phyloP scores from a whole-genome alignment of 768 basidiomycete genomes.

The Strobilomyces echinocephalus region DNA sequence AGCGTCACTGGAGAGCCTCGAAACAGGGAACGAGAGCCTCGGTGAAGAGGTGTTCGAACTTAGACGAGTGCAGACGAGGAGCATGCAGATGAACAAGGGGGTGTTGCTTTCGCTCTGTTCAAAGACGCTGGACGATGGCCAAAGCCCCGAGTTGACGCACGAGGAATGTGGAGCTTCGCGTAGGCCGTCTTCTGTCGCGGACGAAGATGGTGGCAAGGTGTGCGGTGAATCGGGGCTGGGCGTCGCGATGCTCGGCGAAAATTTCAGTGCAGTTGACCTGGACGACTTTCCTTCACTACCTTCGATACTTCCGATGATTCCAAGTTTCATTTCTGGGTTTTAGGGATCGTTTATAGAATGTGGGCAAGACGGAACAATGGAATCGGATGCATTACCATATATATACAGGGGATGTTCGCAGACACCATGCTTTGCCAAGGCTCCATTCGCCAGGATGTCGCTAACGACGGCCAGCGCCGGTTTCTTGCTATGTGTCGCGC shows the following conservation, averaged over 20 bases:
- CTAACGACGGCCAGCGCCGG: slow-evolving; percentile 1
- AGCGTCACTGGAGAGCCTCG: slow-evolving; percentile 22
- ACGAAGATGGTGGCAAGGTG: slow-evolving; percentile 9
- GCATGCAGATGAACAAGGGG: slow-evolving; percentile 47
- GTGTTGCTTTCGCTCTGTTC: slow-evolving; percentile 35
- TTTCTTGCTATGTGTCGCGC: slow-evolving; percentile 6
- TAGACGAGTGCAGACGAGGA: slow-evolving; percentile 44
- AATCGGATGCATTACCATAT: background rate
- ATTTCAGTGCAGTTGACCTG: slow-evolving; percentile 39
- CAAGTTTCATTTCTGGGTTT: slow-evolving; percentile 27
- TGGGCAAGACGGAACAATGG: background rate
- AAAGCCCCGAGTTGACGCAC: background rate
- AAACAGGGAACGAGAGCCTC: slow-evolving; percentile 13
- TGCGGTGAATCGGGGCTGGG: slow-evolving; percentile 12
- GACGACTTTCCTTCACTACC: slow-evolving; percentile 47
- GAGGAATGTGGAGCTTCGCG: slow-evolving; percentile 6
- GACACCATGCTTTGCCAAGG: too few relatives aligned
- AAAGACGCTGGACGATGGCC: slow-evolving; percentile 4
- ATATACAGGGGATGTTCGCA: background rate
- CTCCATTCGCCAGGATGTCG: background rate
- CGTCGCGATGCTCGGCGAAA: slow-evolving; percentile 31
- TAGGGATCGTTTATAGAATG: slow-evolving; percentile 5
- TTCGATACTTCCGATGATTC: slow-evolving; percentile 28
- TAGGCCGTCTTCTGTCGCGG: background rate
- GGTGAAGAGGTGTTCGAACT: slow-evolving; percentile 40